Evolutionary conservation across 352 stramenopile genomes (phyloP).

Genomic region (Globisporangium nunn): DNA sequence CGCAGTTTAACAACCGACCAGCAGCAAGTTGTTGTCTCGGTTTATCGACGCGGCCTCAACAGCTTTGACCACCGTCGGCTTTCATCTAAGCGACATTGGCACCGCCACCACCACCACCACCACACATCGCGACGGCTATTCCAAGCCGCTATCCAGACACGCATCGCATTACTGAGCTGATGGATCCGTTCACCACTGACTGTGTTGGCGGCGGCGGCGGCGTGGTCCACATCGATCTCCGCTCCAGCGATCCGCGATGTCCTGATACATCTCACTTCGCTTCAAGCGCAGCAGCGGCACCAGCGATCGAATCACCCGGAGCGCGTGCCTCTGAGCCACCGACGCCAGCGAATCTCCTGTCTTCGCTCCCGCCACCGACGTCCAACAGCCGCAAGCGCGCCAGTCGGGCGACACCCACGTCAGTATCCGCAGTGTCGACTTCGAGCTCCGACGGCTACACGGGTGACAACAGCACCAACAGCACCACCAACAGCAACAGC

Average conservation of each 20-base stretch:
- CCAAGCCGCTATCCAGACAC: too few relatives aligned
- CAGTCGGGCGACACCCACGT: background rate
- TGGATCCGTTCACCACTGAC: background rate
- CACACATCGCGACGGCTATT: too few relatives aligned
- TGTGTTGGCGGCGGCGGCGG: background rate
- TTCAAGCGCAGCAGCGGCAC: background rate
- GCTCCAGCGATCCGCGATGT: background rate
- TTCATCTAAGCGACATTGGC: too few relatives aligned
- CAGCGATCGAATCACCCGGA: background rate
- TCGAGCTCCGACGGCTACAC: background rate
- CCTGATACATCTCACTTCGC: background rate
- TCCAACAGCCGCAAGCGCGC: constrained; percentile 14
- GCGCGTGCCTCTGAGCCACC: background rate
- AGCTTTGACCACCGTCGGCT: too few relatives aligned
- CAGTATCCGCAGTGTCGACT: background rate
- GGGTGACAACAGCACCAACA: background rate
- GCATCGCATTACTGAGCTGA: background rate
- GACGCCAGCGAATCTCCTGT: background rate
- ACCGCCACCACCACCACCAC: too few relatives aligned
- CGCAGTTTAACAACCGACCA: background rate
- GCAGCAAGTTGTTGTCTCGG: too few relatives aligned
- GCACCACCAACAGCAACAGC: background rate
- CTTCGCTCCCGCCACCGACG: constrained; percentile 1
- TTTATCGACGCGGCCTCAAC: too few relatives aligned
- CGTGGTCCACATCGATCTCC: background rate